These are phyloP conservation scores for Lentinula edodes DNA, from an alignment of 768 basidiomycete species.

Conservation along the genomic window DNA sequence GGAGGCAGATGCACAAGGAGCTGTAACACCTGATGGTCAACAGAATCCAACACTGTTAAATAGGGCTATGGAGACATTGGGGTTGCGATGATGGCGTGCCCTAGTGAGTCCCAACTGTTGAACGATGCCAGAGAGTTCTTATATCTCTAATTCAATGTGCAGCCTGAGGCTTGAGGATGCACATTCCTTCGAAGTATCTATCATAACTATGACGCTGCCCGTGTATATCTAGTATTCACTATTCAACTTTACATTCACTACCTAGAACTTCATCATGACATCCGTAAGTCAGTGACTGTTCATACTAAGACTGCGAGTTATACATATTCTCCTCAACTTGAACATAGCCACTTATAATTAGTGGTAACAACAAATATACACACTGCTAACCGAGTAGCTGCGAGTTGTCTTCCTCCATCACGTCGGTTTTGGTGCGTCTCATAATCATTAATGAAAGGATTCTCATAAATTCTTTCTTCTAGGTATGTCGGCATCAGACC, in stretches of 20 bases:
- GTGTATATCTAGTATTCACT: too few relatives aligned
- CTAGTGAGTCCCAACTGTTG: background rate
- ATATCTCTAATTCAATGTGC: too few relatives aligned
- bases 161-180: too few relatives aligned
- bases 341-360: too few relatives aligned
- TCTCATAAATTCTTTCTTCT: background rate
- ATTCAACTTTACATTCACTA: too few relatives aligned
- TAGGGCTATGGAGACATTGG: constrained; percentile 1
- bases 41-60: background rate
- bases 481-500: background rate
- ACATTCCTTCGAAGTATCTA: too few relatives aligned
- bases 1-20: background rate
- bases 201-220: too few relatives aligned
- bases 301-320: too few relatives aligned
- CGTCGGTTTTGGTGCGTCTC: background rate
- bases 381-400: background rate
- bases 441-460: background rate
- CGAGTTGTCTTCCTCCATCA: background rate
- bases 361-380: background rate
- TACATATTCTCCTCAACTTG: too few relatives aligned
- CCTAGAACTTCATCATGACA: too few relatives aligned
- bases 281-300: too few relatives aligned
- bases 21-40: background rate
- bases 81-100: background rate
- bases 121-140: background rate